These are phyloP conservation scores for Botrytis deweyae DNA, from an alignment of 2,329 filamentous ascomycete genomes.

Conservation along the genomic window DNA sequence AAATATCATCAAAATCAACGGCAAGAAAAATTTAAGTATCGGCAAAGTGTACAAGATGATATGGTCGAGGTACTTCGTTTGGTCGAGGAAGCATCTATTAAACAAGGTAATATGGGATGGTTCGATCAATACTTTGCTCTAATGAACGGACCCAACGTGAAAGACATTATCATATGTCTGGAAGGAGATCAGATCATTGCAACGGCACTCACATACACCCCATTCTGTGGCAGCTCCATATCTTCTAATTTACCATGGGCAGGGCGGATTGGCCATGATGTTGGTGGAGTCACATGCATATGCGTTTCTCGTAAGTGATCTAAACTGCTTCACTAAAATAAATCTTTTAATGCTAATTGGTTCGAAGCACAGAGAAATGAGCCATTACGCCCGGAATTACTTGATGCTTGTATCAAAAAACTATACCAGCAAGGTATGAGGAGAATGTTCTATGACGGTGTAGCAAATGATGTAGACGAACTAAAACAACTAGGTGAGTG, in stretches of 20 bases:
- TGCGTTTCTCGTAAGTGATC: slow-evolving; percentile 53
- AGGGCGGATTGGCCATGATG: slow-evolving; percentile 48
- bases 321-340: neutral
- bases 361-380: slow-evolving; percentile 40
- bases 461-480: slow-evolving; percentile 51
- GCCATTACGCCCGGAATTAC: slow-evolving; percentile 52
- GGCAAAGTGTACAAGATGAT: slow-evolving; percentile 41
- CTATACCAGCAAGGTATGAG: slow-evolving; percentile 52
- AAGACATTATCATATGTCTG: slow-evolving; percentile 55
- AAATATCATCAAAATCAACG: slow-evolving; percentile 41
- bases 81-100: slow-evolving; percentile 49
- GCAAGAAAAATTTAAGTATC: slow-evolving; percentile 44
- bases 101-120: slow-evolving; percentile 54
- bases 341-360: slow-evolving; percentile 19
- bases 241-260: slow-evolving; percentile 57
- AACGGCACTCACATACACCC: slow-evolving; percentile 54
- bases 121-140: slow-evolving; percentile 58
- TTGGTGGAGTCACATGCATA: slow-evolving; percentile 61
- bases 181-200: slow-evolving; percentile 52
- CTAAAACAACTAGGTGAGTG: slow-evolving; percentile 53
- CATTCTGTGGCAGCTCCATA: slow-evolving; percentile 47
- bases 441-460: slow-evolving; percentile 55
- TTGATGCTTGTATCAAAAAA: slow-evolving; percentile 52
- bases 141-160: slow-evolving; percentile 48
- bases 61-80: slow-evolving; percentile 50